A percentile compares a stretch with the other conserved stretches of the same genome.
These are phyloP conservation scores for Xylariomycetidae sp. DNA, from an alignment of 2,329 filamentous ascomycete genomes.

Conservation along the genomic window DNA sequence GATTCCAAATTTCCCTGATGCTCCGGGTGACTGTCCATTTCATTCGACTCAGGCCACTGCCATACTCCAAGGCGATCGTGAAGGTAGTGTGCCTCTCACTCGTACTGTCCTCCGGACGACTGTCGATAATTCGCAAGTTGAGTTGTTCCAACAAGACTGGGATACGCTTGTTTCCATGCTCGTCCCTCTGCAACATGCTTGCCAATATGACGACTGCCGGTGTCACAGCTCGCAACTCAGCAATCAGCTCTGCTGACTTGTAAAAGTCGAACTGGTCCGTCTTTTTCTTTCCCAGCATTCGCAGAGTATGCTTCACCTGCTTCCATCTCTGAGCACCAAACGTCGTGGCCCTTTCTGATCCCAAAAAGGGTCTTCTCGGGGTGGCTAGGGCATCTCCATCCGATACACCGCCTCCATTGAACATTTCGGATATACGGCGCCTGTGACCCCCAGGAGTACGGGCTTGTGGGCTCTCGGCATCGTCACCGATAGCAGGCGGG, in stretches of 20 bases:
- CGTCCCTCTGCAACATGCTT: conserved; percentile 96
- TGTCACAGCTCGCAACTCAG: conserved; percentile 85
- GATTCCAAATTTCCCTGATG: conserved; percentile 82
- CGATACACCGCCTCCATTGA: conserved; percentile 60
- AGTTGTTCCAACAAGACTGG: conserved; percentile 93
- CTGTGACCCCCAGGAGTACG: conserved; percentile 60
- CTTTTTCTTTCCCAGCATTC: conserved; percentile 68
- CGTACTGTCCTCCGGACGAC: conserved; percentile 61
- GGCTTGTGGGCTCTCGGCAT: conserved; percentile 46
- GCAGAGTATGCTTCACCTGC: conserved; percentile 85
- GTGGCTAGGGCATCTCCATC: conserved; percentile 54
- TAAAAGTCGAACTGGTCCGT: conserved; percentile 87
- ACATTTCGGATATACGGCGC: conserved; percentile 59
- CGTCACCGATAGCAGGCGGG: conserved; percentile 46
- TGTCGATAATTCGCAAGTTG: conserved; percentile 82
- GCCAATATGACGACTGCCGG: conserved; percentile 92
- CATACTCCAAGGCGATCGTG: conserved; percentile 90
- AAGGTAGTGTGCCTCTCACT: conserved; percentile 76
- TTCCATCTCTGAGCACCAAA: conserved; percentile 83
- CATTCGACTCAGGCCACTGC: conserved; percentile 92
- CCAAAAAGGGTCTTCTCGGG: conserved; percentile 53
- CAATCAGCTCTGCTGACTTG: conserved; percentile 95
- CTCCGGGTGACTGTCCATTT: conserved; percentile 89
- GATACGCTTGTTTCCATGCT: conserved; percentile 91
- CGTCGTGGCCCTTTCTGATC: conserved; percentile 64